phyloP scores from a whole-genome alignment of 2,329 filamentous ascomycete genomes.

The Phialocephala subalpina region DNA sequence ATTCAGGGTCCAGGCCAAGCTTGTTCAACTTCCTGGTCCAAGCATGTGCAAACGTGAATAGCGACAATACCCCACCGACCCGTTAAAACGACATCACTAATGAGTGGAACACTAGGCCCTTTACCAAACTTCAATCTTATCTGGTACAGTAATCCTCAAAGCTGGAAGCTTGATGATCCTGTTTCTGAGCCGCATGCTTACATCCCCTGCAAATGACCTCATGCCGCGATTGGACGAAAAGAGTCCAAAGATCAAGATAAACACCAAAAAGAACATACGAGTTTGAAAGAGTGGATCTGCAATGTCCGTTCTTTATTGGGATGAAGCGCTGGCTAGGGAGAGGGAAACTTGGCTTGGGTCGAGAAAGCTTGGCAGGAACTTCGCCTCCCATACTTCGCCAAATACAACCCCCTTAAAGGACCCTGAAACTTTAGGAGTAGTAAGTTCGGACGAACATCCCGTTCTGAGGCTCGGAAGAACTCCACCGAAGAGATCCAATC shows the following conservation, averaged over 20 bases:
- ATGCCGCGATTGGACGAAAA: neutral
- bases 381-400: too few species aligned
- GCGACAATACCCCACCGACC: too few species aligned
- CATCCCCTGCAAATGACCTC: neutral
- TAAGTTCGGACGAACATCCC: neutral
- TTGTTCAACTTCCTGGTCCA: too few species aligned
- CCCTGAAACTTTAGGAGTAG: neutral
- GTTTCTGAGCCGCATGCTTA: slow-evolving; percentile 7
- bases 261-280: neutral
- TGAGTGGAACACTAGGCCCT: neutral
- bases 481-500: too few species aligned
- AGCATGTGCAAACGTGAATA: too few species aligned
- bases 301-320: too few species aligned
- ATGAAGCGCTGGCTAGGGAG: neutral
- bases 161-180: neutral
- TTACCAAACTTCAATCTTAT: neutral
- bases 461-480: neutral
- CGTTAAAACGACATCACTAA: too few species aligned
- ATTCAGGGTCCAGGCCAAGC: too few species aligned
- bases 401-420: neutral
- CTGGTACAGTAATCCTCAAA: neutral
- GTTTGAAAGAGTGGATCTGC: neutral
- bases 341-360: neutral
- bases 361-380: neutral
- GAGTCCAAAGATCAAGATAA: neutral